Base-by-base conservation (phyloP, 2,329 filamentous ascomycete genomes). In the Hypoxylon sp. region DNA sequence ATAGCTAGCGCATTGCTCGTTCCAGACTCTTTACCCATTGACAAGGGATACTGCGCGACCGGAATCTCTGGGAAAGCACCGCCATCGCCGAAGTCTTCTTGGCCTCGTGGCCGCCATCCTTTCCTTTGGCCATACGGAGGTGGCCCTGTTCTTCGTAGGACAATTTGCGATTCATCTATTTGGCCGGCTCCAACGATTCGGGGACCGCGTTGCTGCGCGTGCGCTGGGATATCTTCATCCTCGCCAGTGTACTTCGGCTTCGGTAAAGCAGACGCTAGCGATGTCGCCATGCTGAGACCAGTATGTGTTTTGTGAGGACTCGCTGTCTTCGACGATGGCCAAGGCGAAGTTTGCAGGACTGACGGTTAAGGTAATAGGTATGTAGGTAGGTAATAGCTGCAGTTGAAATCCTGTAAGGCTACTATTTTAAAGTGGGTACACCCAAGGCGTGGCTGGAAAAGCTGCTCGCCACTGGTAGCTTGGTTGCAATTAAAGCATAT, bases 81-180 rank as follows among this genome's bases (percentile, higher is more conserved):
- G 69, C 96, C 96, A 83, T 98, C 94, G 73, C 93, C 94, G 80
- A 94, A 99, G 79, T 99, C 96, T 76, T 97, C 94, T 68, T 91
- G 88, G 40, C 86, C 86, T 74, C 95, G 90, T 30, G 96, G 96
- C 70, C 96, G 89, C 96, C 96, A 99, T 86, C 92, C 92, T 77
- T 88, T 80, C 74, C 96, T 91, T 77, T 93, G 90, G 51, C 93
- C 93, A 73, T 98, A 99, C 0, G 93, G 85, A 8, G 96, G 96
- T 62, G 94, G 93, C 16, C 94, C 94, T 61, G 87, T 86, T 81
- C 89, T 91, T 87, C 91, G 80, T 16, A 97, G 79, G 16, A 96
- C 91, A 71, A 98, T 85, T 78, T 97, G 93, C 38, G 89, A 90
- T 76, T 96, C 90, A 80, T 97, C 92, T 70, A 96, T 85, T 74